Percentiles rank a stretch among this genome's conserved stretches.
Conservation (phyloP, 768 basidiomycete genomes). For the Lactarius hengduanensis region DNA sequence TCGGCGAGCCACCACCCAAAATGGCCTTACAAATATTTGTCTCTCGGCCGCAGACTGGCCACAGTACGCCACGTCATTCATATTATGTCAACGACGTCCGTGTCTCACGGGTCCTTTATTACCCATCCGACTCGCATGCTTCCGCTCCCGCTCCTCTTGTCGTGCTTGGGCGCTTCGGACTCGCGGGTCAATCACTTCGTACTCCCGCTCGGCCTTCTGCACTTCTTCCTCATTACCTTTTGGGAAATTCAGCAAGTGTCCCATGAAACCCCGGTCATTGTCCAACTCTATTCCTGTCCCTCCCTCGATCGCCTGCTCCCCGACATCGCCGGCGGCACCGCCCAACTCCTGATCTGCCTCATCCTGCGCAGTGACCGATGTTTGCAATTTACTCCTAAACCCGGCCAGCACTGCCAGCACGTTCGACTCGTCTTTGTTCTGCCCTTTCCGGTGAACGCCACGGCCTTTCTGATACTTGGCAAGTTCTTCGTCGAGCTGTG, state of each 20-base stretch:
- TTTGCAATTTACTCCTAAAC: constrained; percentile 70
- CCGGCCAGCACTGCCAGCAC: constrained; percentile 65
- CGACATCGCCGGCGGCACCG: constrained; percentile 27
- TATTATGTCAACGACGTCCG: constrained; percentile 30
- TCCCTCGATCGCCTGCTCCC: constrained; percentile 37
- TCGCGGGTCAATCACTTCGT: constrained; percentile 87
- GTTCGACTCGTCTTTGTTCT: constrained; percentile 66
- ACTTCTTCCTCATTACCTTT: constrained; percentile 78
- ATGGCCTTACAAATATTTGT: not conserved
- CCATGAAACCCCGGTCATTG: constrained; percentile 71
- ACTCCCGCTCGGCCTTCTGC: constrained; percentile 76
- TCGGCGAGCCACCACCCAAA: not conserved
- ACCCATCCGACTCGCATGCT: constrained; percentile 35
- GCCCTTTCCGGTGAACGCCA: constrained; percentile 54
- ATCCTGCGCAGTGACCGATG: constrained; percentile 31
- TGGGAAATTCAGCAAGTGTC: constrained; percentile 69
- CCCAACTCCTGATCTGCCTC: constrained; percentile 30
- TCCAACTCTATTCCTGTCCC: constrained; percentile 72
- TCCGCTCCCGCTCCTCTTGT: constrained; percentile 76
- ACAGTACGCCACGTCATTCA: not conserved
- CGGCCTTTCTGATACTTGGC: constrained; percentile 73
- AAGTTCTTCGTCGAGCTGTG: constrained; percentile 77
- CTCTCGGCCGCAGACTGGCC: not conserved
- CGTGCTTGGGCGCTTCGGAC: constrained; percentile 67
- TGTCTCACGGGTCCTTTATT: constrained; percentile 15